Evolutionary conservation across 768 basidiomycete species (phyloP).

Genomic region (Xerocomus spinulosus): DNA sequence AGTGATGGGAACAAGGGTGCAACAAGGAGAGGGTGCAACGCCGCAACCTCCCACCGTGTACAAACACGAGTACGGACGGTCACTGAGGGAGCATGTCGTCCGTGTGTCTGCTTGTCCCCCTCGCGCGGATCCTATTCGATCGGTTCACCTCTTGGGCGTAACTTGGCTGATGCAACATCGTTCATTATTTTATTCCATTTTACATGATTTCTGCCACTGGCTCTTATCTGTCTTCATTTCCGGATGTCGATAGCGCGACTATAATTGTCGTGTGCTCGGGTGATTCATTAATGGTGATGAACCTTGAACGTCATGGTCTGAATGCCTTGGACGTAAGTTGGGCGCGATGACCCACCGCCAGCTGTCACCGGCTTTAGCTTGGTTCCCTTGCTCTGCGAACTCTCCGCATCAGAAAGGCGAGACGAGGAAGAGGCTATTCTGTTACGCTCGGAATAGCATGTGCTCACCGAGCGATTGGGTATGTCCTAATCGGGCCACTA

Average conservation of each 20-base stretch:
- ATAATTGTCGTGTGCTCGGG: constrained; percentile 2
- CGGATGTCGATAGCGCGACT: constrained; percentile 10
- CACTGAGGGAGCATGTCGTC: constrained; percentile 11
- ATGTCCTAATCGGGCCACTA: constrained; percentile 1
- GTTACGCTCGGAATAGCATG: constrained; percentile 18
- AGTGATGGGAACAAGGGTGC: constrained; percentile 6
- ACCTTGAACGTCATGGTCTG: constrained; percentile 3
- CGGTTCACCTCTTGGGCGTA: constrained; percentile 6
- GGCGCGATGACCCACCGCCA: neutral
- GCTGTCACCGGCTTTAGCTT: neutral
- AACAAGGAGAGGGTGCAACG: constrained; percentile 13
- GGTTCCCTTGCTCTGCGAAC: neutral
- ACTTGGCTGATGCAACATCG: constrained; percentile 4
- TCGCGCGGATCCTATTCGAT: constrained; percentile 17
- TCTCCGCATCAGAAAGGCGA: neutral
- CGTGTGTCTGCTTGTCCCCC: constrained; percentile 10
- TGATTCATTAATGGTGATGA: constrained; percentile 13
- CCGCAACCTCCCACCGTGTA: constrained; percentile 21
- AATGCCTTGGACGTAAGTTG: constrained; percentile 12
- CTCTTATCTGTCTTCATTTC: constrained; percentile 20
- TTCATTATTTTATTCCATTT: constrained; percentile 11
- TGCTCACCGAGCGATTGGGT: constrained; percentile 14
- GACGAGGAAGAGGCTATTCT: neutral
- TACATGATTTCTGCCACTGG: constrained; percentile 2
- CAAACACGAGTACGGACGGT: constrained; percentile 7